Evolutionary conservation across 176 grass and related monocot genomes (phyloP).

Genomic region (Cocos nucifera): DNA sequence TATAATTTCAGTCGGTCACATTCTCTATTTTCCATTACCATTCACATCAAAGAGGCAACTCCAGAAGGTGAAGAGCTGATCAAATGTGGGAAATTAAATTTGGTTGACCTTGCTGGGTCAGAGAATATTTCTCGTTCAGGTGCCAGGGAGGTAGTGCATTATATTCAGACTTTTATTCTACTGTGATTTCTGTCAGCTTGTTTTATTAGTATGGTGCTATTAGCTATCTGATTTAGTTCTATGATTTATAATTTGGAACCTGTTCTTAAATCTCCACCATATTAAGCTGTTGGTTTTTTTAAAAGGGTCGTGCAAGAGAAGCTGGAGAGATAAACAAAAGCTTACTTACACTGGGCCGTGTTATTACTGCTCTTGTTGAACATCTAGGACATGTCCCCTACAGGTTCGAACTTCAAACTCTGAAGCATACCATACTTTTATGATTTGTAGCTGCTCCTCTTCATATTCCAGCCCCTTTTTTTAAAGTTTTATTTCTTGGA

Average conservation of each 20-base stretch:
- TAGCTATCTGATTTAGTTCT: no score
- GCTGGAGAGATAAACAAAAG: conserved; percentile 99
- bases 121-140: conserved; percentile 98
- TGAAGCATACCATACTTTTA: no score
- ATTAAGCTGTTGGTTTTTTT: background rate
- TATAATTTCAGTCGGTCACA: conserved; percentile 80
- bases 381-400: conserved; percentile 96
- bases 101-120: conserved; percentile 91
- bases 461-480: background rate
- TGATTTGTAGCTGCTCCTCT: no score
- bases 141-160: conserved; percentile 66
- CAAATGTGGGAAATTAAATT: conserved; percentile 92
- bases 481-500: conserved; percentile 9
- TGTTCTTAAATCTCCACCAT: no score
- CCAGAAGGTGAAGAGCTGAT: conserved; percentile 98
- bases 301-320: conserved; percentile 89
- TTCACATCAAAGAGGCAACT: conserved; percentile 98
- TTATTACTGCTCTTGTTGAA: conserved; percentile 93
- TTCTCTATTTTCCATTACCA: conserved; percentile 95
- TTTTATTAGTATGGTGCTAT: no score
- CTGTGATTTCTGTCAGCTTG: no score
- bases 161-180: no score
- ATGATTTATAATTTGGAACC: no score
- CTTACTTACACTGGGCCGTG: conserved; percentile 92
- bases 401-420: conserved; percentile 37